Conservation (phyloP, 2,329 filamentous ascomycete genomes). For the Teratosphaeria pseudoeucalypti region DNA sequence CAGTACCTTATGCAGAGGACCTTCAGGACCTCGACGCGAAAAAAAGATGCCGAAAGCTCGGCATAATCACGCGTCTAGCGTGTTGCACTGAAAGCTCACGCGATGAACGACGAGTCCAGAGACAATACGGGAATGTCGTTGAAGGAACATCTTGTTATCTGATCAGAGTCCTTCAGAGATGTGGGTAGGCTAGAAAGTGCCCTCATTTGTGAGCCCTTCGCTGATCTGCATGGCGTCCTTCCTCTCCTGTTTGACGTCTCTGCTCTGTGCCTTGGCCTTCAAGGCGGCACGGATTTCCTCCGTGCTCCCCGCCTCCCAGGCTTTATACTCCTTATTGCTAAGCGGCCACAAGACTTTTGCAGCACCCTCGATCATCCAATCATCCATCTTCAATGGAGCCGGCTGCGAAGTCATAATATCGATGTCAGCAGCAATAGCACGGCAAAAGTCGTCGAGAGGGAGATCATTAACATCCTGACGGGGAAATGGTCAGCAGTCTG, state of each 20-base stretch:
- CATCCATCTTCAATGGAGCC: constrained; percentile 36
- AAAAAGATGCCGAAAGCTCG: background rate
- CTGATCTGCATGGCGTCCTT: constrained; percentile 9
- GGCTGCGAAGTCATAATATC: constrained; percentile 58
- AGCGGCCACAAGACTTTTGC: constrained; percentile 51
- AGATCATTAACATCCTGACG: constrained; percentile 64
- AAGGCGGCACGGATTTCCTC: constrained; percentile 35
- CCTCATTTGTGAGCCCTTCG: background rate
- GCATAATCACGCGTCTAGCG: background rate
- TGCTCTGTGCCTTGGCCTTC: constrained; percentile 28
- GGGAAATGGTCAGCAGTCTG: background rate
- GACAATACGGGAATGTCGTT: no score
- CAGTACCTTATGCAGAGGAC: background rate
- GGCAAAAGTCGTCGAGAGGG: constrained; percentile 65
- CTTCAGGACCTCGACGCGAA: background rate
- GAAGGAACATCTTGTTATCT: no score
- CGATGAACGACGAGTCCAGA: no score
- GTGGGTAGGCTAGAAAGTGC: background rate
- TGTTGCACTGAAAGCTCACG: background rate
- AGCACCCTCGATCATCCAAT: constrained; percentile 40
- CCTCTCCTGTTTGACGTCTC: constrained; percentile 17
- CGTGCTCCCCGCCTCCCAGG: constrained; percentile 28
- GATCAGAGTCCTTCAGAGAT: no score
- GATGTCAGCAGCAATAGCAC: constrained; percentile 62
- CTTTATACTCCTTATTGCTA: constrained; percentile 30